phyloP scores from a whole-genome alignment of 1,284 basidiomycete species.

The Tranzscheliella williamsii region DNA sequence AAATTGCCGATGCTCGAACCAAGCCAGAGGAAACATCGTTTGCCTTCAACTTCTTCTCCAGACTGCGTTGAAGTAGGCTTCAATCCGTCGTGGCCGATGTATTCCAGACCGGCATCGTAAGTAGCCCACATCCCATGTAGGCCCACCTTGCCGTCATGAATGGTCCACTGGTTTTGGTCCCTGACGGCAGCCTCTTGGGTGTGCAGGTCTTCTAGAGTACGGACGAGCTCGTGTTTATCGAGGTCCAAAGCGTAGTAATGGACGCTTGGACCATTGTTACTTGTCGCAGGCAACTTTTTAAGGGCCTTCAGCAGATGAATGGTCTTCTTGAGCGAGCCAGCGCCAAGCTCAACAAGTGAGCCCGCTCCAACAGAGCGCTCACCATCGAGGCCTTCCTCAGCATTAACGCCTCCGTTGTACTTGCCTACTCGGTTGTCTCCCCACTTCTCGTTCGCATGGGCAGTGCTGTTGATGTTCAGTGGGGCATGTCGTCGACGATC shows the following conservation, averaged over 20 bases:
- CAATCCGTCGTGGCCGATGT: slow-evolving; percentile 64
- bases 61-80: slow-evolving; percentile 22
- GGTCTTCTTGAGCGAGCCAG: slow-evolving; percentile 65
- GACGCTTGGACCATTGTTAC: slow-evolving; percentile 65
- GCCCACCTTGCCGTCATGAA: slow-evolving; percentile 49
- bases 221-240: slow-evolving; percentile 79
- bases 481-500: slow-evolving; percentile 13
- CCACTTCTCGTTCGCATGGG: slow-evolving; percentile 62
- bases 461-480: slow-evolving; percentile 3
- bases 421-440: slow-evolving; percentile 70
- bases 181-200: slow-evolving; percentile 62
- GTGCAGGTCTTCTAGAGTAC: slow-evolving; percentile 74
- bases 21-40: slow-evolving; percentile 73
- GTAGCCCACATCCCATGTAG: slow-evolving; percentile 79
- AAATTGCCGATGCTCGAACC: slow-evolving; percentile 95
- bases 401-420: slow-evolving; percentile 71
- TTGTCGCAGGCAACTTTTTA: slow-evolving; percentile 57
- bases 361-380: slow-evolving; percentile 60
- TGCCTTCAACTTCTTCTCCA: slow-evolving; percentile 22
- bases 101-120: slow-evolving; percentile 75
- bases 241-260: slow-evolving; percentile 94
- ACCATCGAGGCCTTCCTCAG: slow-evolving; percentile 64
- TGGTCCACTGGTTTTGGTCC: slow-evolving; percentile 65
- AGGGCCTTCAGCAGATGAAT: slow-evolving; percentile 81
- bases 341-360: slow-evolving; percentile 45